Base-by-base conservation (phyloP, 805 yeast species). In the Ogataea dorogensis region DNA sequence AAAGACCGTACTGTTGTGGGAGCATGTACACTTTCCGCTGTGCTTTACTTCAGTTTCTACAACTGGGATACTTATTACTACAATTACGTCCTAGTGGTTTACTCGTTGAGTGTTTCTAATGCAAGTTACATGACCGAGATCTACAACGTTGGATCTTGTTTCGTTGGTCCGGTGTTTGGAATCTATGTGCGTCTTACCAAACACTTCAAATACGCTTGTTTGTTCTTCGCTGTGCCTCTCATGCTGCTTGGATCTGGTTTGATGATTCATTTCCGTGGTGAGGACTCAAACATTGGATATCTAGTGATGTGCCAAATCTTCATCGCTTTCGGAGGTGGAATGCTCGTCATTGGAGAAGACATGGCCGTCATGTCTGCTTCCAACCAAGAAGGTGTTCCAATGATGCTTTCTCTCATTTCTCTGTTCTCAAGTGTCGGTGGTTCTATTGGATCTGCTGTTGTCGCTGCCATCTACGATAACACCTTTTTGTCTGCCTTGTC, bases 321-420 rank as follows among this genome's bases (percentile, higher is more conserved):
- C 33, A 51, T 59, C 24, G 65, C 70, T 43, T 54, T 65, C 27
- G 72, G 67, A 21, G 72, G 68, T 44, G 65, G 70, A 24, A 58
- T 58, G 32, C 49, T 61, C 13, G 51, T 54, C n/a, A 44, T 51
- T 21, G 51, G 57, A 17, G 46, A 56, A 42, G 42, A 51, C 10
- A 51, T 63, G 53, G 63, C 65, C n/a, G 57, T 52, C 24, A 56
- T 61, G 57, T 51, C 62, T 19, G 60, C 69, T 13, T 70, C 68
- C 19, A 67, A 67, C 28, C 65, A 61, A 43, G 65, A 65, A 32
- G 70, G 65, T 49, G 54, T 65, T 37, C 65, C 72, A n/a, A 47
- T 61, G 42, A 60, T 61, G 37, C 61, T 68, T 29, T 55, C 70
- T 0, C 31, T 68, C 15, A 40, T 66, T 24, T 50, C 56, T 12